Evolutionary conservation across 129 eudicot species (phyloP).

Genomic region (Smallanthus sonchifolius): DNA sequence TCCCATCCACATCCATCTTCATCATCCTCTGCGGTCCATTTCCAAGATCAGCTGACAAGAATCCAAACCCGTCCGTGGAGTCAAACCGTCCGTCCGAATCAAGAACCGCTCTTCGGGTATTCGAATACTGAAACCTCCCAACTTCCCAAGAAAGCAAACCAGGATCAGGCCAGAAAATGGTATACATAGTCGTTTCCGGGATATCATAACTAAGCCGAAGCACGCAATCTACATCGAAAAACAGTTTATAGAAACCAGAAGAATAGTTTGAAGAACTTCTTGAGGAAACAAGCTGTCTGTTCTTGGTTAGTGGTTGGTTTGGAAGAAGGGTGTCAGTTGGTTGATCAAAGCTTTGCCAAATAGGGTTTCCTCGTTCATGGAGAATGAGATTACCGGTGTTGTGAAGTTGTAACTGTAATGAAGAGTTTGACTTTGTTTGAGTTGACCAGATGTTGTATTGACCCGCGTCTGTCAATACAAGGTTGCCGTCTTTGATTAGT

Average conservation of each 20-base stretch:
- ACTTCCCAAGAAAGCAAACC: slow-evolving; percentile 16
- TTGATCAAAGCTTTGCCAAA: slow-evolving; percentile 67
- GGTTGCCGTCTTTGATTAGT: slow-evolving; percentile 30
- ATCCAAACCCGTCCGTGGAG: background rate
- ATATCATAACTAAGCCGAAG: slow-evolving; percentile 41
- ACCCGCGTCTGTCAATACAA: slow-evolving; percentile 40
- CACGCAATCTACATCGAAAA: slow-evolving; percentile 40
- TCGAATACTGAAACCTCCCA: background rate
- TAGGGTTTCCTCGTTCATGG: background rate
- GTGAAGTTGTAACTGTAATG: slow-evolving; percentile 26
- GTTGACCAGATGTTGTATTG: slow-evolving; percentile 35
- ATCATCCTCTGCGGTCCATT: slow-evolving; percentile 29
- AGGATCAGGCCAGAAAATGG: slow-evolving; percentile 16
- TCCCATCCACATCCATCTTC: slow-evolving; percentile 41
- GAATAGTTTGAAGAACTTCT: slow-evolving; percentile 30
- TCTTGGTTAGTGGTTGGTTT: slow-evolving; percentile 26
- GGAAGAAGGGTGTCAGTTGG: slow-evolving; percentile 68
- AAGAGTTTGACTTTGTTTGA: slow-evolving; percentile 19
- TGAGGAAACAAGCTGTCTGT: slow-evolving; percentile 32
- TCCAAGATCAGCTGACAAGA: slow-evolving; percentile 16
- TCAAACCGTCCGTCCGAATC: no score
- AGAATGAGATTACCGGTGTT: slow-evolving; percentile 61
- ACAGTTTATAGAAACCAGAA: slow-evolving; percentile 42
- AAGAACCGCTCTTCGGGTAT: no score
- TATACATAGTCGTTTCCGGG: background rate